These are phyloP conservation scores for Ustilago cynodontis DNA, from an alignment of 1,284 basidiomycete species.

Conservation along the genomic window DNA sequence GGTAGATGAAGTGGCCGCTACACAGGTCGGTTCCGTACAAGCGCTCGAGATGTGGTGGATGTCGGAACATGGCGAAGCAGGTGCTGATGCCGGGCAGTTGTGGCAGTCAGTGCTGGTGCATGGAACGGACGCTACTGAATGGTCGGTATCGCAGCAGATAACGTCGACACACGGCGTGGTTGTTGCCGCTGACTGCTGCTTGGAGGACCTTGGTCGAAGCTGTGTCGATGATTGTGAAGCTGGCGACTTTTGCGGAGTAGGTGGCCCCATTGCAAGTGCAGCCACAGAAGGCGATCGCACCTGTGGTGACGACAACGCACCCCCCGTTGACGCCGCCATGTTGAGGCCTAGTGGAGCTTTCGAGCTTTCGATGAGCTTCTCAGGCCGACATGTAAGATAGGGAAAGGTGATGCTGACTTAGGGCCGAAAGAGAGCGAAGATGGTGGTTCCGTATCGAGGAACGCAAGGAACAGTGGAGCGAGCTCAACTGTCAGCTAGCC, in stretches of 20 bases:
- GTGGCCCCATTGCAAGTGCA: background rate
- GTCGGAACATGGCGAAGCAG: slow-evolving; percentile 39
- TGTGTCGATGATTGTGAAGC: background rate
- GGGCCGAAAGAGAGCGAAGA: background rate
- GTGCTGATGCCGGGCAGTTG: slow-evolving; percentile 18
- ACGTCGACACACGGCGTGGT: slow-evolving; percentile 19
- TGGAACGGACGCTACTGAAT: slow-evolving; percentile 6
- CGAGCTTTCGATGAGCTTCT: background rate
- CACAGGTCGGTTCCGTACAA: slow-evolving; percentile 39
- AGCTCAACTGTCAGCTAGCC: background rate
- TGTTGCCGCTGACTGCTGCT: background rate
- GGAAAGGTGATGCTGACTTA: too few relatives aligned
- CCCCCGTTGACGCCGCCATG: slow-evolving; percentile 34
- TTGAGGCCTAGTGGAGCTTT: background rate
- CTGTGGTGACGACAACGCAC: slow-evolving; percentile 16
- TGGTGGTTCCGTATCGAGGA: background rate
- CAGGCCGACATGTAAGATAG: background rate
- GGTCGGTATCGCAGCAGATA: slow-evolving; percentile 38
- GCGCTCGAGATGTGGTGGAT: slow-evolving; percentile 38
- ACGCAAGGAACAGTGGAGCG: background rate
- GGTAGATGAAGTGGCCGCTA: slow-evolving; percentile 29
- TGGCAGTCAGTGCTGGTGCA: slow-evolving; percentile 23
- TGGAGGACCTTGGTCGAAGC: background rate
- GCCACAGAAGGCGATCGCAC: background rate
- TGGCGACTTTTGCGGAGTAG: background rate